Conservation (phyloP, 768 basidiomycete genomes). For the Leccinum truebloodii region DNA sequence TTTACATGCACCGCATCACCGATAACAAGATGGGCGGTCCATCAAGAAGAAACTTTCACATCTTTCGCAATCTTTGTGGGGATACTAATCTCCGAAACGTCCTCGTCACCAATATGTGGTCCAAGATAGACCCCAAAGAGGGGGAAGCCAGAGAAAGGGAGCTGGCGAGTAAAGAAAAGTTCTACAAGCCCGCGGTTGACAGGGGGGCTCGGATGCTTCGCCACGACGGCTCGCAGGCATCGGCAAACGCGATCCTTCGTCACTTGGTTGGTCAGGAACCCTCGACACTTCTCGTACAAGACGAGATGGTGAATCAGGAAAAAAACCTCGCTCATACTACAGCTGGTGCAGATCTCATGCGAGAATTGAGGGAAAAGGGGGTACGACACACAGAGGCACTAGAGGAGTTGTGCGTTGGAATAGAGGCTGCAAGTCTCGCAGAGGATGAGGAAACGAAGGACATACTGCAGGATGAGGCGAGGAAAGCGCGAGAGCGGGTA, state of each 20-base stretch:
- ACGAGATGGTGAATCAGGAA: conserved; percentile 52
- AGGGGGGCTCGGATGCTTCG: no score
- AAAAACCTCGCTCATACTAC: conserved; percentile 51
- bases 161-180: conserved; percentile 39
- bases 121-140: conserved; percentile 35
- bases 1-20: conserved; percentile 53
- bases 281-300: conserved; percentile 49
- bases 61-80: conserved; percentile 55
- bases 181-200: conserved; percentile 54
- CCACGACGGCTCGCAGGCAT: no score
- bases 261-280: conserved; percentile 42
- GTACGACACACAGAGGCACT: conserved; percentile 48
- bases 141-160: conserved; percentile 45
- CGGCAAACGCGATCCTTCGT: conserved; percentile 47
- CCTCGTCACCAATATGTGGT: conserved; percentile 57
- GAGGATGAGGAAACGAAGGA: conserved; percentile 46
- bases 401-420: conserved; percentile 43
- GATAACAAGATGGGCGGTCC: conserved; percentile 52
- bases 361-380: conserved; percentile 47
- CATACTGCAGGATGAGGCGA: conserved; percentile 45
- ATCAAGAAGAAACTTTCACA: conserved; percentile 48
- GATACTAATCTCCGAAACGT: conserved; percentile 47
- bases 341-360: conserved; percentile 51
- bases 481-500: conserved; percentile 43
- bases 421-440: conserved; percentile 42